phyloP scores from a whole-genome alignment of 257 asterid species.

The Ocimum tenuiflorum region DNA sequence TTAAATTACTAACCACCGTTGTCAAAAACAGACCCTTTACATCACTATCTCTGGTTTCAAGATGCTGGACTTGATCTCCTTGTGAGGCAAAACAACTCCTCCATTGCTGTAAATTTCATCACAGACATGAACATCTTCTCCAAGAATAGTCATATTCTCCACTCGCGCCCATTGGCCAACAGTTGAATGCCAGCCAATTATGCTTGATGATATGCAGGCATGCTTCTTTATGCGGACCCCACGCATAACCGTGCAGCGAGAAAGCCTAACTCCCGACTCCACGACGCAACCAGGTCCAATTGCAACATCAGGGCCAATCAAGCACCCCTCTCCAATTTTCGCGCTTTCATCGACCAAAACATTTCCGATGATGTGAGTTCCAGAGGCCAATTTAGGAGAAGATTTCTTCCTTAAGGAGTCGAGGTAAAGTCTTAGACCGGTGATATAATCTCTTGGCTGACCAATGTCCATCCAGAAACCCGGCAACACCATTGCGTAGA shows the following conservation, averaged over 20 bases:
- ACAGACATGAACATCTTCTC: constrained; percentile 91
- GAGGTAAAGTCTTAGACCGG: constrained; percentile 72
- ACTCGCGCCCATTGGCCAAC: constrained; percentile 97
- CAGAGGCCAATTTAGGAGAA: constrained; percentile 58
- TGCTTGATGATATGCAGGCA: constrained; percentile 72
- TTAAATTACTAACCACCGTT: constrained; percentile 17
- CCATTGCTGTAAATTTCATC: constrained; percentile 91
- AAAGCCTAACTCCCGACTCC: constrained; percentile 86
- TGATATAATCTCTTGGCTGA: constrained; percentile 85
- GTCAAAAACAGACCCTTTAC: constrained; percentile 37
- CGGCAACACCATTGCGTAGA: constrained; percentile 80
- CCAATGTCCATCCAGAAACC: constrained; percentile 99
- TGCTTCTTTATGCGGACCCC: constrained; percentile 89
- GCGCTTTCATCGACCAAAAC: constrained; percentile 80
- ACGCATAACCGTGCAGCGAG: constrained; percentile 84
- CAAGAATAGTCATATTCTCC: constrained; percentile 90
- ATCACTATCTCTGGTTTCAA: constrained; percentile 87
- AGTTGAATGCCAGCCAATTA: constrained; percentile 95
- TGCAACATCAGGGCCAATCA: constrained; percentile 90
- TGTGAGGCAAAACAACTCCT: constrained; percentile 92
- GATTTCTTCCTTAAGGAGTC: constrained; percentile 67
- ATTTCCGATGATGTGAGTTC: constrained; percentile 66
- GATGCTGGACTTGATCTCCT: constrained; percentile 89
- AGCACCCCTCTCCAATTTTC: constrained; percentile 86
- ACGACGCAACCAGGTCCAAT: constrained; percentile 81